Base-by-base conservation (phyloP, 2,329 filamentous ascomycete genomes). In the Triangularia verruculosa region DNA sequence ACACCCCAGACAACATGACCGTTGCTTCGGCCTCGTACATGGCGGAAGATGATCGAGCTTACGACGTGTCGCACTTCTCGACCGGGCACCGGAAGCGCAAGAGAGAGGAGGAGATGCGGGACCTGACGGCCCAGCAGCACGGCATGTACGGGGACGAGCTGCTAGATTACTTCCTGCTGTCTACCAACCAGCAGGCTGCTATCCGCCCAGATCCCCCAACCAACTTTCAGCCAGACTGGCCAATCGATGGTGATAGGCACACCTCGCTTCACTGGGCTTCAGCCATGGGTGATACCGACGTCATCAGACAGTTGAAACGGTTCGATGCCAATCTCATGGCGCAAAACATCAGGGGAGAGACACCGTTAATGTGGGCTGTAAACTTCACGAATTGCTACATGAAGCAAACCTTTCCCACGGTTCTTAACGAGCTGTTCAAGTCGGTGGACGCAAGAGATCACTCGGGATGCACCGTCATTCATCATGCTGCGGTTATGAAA, bases 301-400 rank as follows among this genome's bases (percentile, higher is more conserved):
- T 98, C 15, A 92, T 97, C 66, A 92, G 89, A 75, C 90, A 96
- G 75, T 82, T 99, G 17, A 89, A 95, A 70, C 84, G 87, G 47
- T 92, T 93, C 65, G 89, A 91, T 51, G 93, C 94, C 11, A 87
- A 87, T 65, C 82, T 92, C 15, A 86, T 87, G 28, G 87, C 89
- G 2, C 83, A 89, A 61, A 93, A 93, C 62, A 78, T 85, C 53
- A 82, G 87, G 20, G 89, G 90, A 63, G 94, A 98, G 77, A 98
- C 95, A 0, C 94, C 95, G 0, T 85, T 99, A 34, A 97, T 99
- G 86, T 89, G 93, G 52, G 91, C 92, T 5, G 93, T 98, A 62
- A 86, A 96, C 73, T 99, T 98, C 76, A 98, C 94, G 54, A 99
- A 99, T 76, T 97, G 95, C 74, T 95, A 89, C 75, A 95, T 98